Evolutionary conservation across 2,329 filamentous ascomycete species (phyloP), one percentile per base, ranked within the genome.

Genomic region (Fusarium sp.): DNA sequence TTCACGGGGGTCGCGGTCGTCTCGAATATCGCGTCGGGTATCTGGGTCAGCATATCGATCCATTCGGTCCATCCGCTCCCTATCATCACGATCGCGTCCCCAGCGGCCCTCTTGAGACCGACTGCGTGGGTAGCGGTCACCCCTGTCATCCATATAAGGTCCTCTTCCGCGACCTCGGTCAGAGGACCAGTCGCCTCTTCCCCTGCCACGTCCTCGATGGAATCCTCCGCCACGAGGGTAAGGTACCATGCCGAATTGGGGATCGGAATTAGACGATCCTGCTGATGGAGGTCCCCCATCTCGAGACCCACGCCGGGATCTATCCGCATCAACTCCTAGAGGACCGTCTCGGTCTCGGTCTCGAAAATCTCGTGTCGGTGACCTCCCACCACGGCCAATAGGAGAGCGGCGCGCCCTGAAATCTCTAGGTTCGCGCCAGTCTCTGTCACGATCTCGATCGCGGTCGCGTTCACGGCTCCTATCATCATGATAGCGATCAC

Each of bases 271-370:
- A 9, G 86, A 86, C 4, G 90, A 91, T 5, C 88, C 88, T 15
- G 88, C 88, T 2, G 89, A 90, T 19, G 87, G 83, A 10, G 90
- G 89, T 0, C 89, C 78, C 9, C 74, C 90, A 68, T 93, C 90
- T 68, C 90, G 82, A 9, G 89, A 92, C 14, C 84, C 87, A 42
- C 89, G 82, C 49, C 89, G 81, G 15, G 87, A 85, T 54, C 90
- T 83, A 54, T 88, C 86, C 8, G 86, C 81, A 63, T 93, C 90
- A 7, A 89, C 77, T 42, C 86, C 87, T 29, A 87, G 79, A 1
- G 86, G 87, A 2, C 77, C 74, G 67, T 87, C 84, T 67, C 81
- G 73, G 54, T 85, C 77, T 65, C 78, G 76, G 47, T 89, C 87
- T 68, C 89, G 83, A 57, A 86, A 86, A 70, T 90, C 88, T 63